Percentiles rank a stretch among this genome's conserved stretches.
Conservation (phyloP, 495 filamentous ascomycete species). For the Xylaria cubensis region DNA sequence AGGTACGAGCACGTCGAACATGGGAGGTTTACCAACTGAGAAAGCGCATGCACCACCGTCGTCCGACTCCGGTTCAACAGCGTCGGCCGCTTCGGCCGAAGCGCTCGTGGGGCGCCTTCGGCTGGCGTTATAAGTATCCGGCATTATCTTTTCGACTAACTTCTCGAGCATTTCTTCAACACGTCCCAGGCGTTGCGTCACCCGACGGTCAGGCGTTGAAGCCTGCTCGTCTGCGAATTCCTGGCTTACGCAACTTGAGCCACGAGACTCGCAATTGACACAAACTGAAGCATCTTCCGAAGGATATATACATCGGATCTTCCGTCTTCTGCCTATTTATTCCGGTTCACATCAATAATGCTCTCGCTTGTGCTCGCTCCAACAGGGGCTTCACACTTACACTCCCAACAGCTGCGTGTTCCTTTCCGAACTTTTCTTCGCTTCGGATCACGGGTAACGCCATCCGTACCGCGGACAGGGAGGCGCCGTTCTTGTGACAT, state of each 20-base stretch:
- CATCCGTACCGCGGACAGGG: slow-evolving; percentile 10
- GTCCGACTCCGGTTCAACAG: slow-evolving; percentile 34
- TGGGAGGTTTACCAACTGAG: slow-evolving; percentile 25
- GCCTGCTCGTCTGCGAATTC: slow-evolving; percentile 53
- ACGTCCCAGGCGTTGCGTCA: slow-evolving; percentile 53
- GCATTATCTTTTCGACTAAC: slow-evolving; percentile 49
- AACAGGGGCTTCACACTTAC: slow-evolving; percentile 41
- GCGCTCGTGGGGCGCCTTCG: slow-evolving; percentile 29
- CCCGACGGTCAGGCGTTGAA: slow-evolving; percentile 43
- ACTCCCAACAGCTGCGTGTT: slow-evolving; percentile 64
- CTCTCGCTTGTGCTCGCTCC: neutral
- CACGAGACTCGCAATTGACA: slow-evolving; percentile 53
- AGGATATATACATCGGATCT: slow-evolving; percentile 53
- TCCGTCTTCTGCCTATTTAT: slow-evolving; percentile 51
- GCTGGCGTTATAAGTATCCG: slow-evolving; percentile 40
- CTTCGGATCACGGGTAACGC: slow-evolving; percentile 28
- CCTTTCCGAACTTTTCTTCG: slow-evolving; percentile 61
- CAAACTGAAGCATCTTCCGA: slow-evolving; percentile 48
- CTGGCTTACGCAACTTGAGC: slow-evolving; percentile 57
- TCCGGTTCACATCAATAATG: neutral
- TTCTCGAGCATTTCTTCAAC: slow-evolving; percentile 56
- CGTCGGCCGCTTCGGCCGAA: slow-evolving; percentile 43
- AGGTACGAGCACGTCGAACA: slow-evolving; percentile 33
- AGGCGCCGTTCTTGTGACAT: slow-evolving; percentile 16
- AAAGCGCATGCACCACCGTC: slow-evolving; percentile 41